phyloP scores from a whole-genome alignment of 2,329 filamentous ascomycete genomes.

The Exophiala oligosperma region DNA sequence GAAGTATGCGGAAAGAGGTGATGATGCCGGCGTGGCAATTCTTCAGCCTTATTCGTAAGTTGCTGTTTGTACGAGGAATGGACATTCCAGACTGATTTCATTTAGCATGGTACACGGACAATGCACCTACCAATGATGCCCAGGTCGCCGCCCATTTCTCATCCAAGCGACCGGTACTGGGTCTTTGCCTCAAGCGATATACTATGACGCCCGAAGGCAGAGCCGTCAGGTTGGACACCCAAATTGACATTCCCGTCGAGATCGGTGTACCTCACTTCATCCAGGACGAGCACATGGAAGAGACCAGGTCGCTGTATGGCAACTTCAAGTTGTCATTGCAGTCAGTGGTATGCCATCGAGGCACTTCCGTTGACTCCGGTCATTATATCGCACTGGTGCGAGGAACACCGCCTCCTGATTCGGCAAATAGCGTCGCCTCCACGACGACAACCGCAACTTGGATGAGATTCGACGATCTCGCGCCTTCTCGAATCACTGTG shows the following conservation, averaged over 20 bases:
- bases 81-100: constrained; percentile 40
- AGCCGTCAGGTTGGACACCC: constrained; percentile 72
- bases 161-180: constrained; percentile 77
- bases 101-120: constrained; percentile 80
- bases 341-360: constrained; percentile 89
- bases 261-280: constrained; percentile 86
- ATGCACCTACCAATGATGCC: constrained; percentile 63
- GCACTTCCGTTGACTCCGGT: constrained; percentile 79
- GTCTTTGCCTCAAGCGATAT: constrained; percentile 91
- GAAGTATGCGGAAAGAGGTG: constrained; percentile 70
- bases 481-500: constrained; percentile 67
- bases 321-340: constrained; percentile 93
- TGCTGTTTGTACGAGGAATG: neutral
- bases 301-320: constrained; percentile 69
- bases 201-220: constrained; percentile 68
- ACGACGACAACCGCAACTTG: constrained; percentile 71
- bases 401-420: constrained; percentile 56
- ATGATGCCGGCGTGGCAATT: constrained; percentile 98
- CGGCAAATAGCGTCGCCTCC: constrained; percentile 31
- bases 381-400: constrained; percentile 89
- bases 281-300: constrained; percentile 69
- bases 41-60: constrained; percentile 85
- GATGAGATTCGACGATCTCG: constrained; percentile 92
- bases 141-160: constrained; percentile 90
- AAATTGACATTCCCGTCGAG: constrained; percentile 88